Conservation (phyloP, 805 yeast species). For the Spathaspora arborariae region DNA sequence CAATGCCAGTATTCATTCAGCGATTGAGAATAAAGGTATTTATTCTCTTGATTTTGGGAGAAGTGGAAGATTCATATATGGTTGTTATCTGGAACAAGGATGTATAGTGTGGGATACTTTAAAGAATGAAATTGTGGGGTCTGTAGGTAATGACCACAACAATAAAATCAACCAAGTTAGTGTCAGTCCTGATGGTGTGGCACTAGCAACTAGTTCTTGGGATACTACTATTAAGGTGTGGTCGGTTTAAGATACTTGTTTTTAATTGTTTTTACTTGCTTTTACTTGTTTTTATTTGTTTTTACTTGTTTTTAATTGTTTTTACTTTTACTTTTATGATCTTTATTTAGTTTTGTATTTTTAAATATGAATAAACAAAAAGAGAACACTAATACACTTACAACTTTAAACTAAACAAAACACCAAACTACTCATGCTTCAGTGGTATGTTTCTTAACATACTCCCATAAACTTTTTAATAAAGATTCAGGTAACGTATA, state of each 20-base stretch:
- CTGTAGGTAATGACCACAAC: constrained; percentile 40
- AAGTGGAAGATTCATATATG: constrained; percentile 71
- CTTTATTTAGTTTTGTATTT: not conserved
- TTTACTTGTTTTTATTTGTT: too few relatives aligned
- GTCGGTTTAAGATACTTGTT: constrained; percentile 30
- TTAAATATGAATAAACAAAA: constrained; percentile 1
- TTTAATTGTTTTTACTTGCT: too few relatives aligned
- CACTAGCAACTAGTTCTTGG: constrained; percentile 78
- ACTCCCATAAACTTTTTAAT: constrained; percentile 91
- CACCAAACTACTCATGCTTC: constrained; percentile 16
- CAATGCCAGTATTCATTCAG: constrained; percentile 12
- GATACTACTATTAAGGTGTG: constrained; percentile 70
- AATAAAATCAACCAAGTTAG: constrained; percentile 60
- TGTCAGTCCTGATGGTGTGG: constrained; percentile 69
- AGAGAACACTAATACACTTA: not conserved
- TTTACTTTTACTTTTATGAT: not conserved
- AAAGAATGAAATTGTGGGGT: constrained; percentile 60
- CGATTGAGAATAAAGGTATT: constrained; percentile 63
- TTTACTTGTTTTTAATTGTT: too few relatives aligned
- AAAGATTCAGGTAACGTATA: constrained; percentile 89
- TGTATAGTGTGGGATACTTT: constrained; percentile 77
- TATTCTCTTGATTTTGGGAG: constrained; percentile 66
- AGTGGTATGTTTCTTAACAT: constrained; percentile 67
- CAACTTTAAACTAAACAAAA: not conserved
- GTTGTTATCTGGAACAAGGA: constrained; percentile 72